Evolutionary conservation across 2,329 filamentous ascomycete genomes (phyloP), one percentile per base, ranked within the genome.

Genomic region (Neofusicoccum parvum): DNA sequence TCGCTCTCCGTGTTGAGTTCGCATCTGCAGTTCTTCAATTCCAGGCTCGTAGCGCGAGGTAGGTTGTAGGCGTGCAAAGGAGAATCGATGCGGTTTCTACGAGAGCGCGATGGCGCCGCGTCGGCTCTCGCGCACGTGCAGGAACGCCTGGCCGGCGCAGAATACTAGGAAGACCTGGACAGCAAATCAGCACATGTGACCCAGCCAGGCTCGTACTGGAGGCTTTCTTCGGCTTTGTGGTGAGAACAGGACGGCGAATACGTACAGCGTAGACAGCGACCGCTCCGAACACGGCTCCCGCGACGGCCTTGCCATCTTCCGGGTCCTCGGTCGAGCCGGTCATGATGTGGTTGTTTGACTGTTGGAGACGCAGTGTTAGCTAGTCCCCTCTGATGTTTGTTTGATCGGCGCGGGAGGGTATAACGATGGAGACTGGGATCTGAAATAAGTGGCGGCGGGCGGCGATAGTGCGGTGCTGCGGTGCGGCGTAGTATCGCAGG

Each of bases 181-280:
- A 43, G 14, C 37, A 63, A 10, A 17, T n/a, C n/a, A 36, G 15
- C 27, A 32, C 5, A 5, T 32, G 27, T 32, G 1, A 7, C 5
- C 27, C 27, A 32, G 5, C 27, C 27, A 32, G 27, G 5, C 5
- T 32, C 27, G 27, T 32, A 7, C 5, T 32, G 27, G 27, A 32
- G 5, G 27, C 7, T 5, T 32, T 1, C 27, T 32, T 32, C 5
- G 5, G 27, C 27, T 1, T 32, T 7, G 12, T n/a, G 20, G 32
- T 17, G 43, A 37, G 27, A 32, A 20, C 6, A 14, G 11, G 34
- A 54, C 11, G 32, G 50, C 23, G 46, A 43, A 66, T 64, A 87
- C 92, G 70, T 89, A 97, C 94, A 70, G 85, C 87, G 76, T 98
- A 98, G 75, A 98, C 90, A 62, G 92, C 83, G 48, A 98, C 94